Conservation (phyloP, 1,139 yeast genomes). For the Diutina pseudorugosa region DNA sequence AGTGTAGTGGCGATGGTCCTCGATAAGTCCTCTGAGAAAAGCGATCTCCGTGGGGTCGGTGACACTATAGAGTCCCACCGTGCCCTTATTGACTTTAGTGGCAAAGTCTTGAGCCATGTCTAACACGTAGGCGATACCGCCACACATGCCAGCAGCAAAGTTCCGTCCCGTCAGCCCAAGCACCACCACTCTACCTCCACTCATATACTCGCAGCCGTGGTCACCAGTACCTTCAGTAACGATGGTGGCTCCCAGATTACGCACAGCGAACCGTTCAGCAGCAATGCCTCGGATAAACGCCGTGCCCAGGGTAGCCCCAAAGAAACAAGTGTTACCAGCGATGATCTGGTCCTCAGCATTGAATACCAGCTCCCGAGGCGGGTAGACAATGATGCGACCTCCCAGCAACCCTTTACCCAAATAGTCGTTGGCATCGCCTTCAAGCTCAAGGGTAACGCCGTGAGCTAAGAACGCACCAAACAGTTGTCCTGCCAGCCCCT, state of each 20-base stretch:
- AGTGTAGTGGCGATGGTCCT: slow-evolving; percentile 92
- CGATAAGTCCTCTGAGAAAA: slow-evolving; percentile 82
- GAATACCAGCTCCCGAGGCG: slow-evolving; percentile 73
- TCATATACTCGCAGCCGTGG: slow-evolving; percentile 98
- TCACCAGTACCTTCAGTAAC: slow-evolving; percentile 97
- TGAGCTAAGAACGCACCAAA: slow-evolving; percentile 96
- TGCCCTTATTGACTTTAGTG: slow-evolving; percentile 68
- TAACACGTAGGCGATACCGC: slow-evolving; percentile 95
- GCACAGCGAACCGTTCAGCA: slow-evolving; percentile 95
- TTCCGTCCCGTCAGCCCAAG: slow-evolving; percentile 87
- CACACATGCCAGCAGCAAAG: slow-evolving; percentile 99
- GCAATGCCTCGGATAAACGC: slow-evolving; percentile 96
- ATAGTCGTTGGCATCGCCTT: slow-evolving; percentile 97
- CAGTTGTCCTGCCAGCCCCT: slow-evolving; percentile 96
- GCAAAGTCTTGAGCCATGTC: slow-evolving; percentile 90
- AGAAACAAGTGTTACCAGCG: slow-evolving; percentile 94
- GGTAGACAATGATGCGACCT: slow-evolving; percentile 85
- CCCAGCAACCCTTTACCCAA: slow-evolving; percentile 97
- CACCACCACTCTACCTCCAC: slow-evolving; percentile 95
- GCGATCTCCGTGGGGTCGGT: slow-evolving; percentile 90
- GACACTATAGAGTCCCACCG: slow-evolving; percentile 68
- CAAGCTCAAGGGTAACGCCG: slow-evolving; percentile 88
- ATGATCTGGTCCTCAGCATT: slow-evolving; percentile 94
- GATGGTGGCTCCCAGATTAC: slow-evolving; percentile 96
- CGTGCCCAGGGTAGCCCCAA: slow-evolving; percentile 94